These are phyloP conservation scores for Oldenlandia corymbosa DNA, from an alignment of 257 asterid species.

Conservation along the genomic window DNA sequence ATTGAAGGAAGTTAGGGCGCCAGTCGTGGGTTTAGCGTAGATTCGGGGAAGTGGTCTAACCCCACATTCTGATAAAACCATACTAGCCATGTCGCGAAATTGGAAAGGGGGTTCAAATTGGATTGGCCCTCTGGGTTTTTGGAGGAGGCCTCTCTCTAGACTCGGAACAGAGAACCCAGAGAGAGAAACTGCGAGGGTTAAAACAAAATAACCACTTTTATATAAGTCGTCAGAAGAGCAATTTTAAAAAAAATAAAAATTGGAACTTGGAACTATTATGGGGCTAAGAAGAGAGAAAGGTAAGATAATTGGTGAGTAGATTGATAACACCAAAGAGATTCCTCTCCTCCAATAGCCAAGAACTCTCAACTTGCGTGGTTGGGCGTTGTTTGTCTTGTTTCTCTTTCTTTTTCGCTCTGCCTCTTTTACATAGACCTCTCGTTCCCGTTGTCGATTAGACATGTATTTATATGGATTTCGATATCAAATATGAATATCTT, in stretches of 20 bases:
- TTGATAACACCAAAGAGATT: constrained; percentile 32
- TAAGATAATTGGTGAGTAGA: constrained; percentile 13
- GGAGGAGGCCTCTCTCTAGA: constrained; percentile 13
- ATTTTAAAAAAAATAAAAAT: not conserved
- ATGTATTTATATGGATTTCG: not conserved
- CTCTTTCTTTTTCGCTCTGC: not conserved
- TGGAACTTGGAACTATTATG: too few species aligned
- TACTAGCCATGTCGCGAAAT: constrained; percentile 23
- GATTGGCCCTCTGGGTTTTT: not conserved
- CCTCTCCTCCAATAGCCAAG: constrained; percentile 25
- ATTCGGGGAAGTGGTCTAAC: constrained; percentile 31
- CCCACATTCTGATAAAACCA: constrained; percentile 44
- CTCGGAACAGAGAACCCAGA: not conserved
- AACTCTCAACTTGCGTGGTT: constrained; percentile 24
- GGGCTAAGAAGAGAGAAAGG: too few species aligned
- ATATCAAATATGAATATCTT: too few species aligned
- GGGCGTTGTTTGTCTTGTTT: constrained; percentile 15
- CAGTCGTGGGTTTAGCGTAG: constrained; percentile 37
- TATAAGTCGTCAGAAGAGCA: not conserved
- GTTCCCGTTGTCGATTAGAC: not conserved
- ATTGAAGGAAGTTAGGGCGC: constrained; percentile 13
- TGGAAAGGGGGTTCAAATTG: not conserved
- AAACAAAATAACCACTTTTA: not conserved
- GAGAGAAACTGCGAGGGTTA: not conserved
- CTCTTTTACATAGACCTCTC: not conserved